Conservation (phyloP, 2,329 filamentous ascomycete genomes). For the Pseudogymnoascus sp. region DNA sequence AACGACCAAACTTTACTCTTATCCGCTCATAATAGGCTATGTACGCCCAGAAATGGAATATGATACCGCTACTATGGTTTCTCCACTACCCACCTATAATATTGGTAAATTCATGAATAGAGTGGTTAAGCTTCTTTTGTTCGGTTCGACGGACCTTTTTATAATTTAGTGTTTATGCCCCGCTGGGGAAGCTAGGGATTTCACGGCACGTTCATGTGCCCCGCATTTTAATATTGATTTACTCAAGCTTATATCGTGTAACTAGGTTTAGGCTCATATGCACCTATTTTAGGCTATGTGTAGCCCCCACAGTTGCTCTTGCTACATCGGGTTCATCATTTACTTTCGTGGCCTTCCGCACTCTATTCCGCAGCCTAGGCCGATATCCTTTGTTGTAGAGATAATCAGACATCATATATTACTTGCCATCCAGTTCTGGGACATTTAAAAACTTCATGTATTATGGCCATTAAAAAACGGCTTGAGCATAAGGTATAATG, state of each 20-base stretch:
- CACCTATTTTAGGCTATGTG: background rate
- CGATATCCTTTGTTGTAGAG: background rate
- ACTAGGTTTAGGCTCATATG: background rate
- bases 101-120: background rate
- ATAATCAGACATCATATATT: background rate
- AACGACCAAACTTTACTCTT: background rate
- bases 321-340: background rate
- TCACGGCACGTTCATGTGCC: background rate
- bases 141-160: background rate
- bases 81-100: background rate
- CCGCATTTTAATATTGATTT: background rate
- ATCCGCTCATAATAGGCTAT: background rate
- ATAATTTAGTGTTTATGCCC: background rate
- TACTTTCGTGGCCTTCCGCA: background rate
- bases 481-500: background rate
- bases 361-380: background rate
- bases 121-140: background rate
- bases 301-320: background rate
- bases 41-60: background rate
- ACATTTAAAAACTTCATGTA: background rate
- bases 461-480: background rate
- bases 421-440: too few species aligned
- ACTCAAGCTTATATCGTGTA: background rate
- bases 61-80: background rate
- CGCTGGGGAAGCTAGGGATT: background rate